A percentile compares a stretch with the other conserved stretches of the same genome.
These are phyloP conservation scores for Colletotrichum tanaceti DNA, from an alignment of 2,329 filamentous ascomycete species.

Conservation along the genomic window DNA sequence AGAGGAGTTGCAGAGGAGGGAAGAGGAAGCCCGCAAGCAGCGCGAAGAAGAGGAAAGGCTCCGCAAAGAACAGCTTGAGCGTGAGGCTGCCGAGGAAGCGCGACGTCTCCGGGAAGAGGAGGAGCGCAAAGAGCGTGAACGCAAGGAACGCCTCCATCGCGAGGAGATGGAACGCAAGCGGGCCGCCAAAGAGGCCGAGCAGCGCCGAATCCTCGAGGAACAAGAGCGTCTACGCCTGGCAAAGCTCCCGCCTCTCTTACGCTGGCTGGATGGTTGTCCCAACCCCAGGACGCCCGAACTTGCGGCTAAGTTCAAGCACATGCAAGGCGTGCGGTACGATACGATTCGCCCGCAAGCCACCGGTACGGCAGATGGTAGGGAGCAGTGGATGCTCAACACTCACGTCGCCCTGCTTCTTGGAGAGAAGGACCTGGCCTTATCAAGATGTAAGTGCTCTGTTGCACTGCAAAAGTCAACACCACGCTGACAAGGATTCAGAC, in stretches of 20 bases:
- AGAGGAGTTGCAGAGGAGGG: conserved; percentile 51
- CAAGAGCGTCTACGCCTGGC: conserved; percentile 64
- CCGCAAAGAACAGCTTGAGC: conserved; percentile 57
- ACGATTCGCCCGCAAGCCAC: conserved; percentile 67
- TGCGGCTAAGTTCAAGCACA: conserved; percentile 65
- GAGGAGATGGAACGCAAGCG: conserved; percentile 62
- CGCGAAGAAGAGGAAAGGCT: conserved; percentile 61
- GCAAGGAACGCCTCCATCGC: conserved; percentile 55
- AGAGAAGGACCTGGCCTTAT: conserved; percentile 71
- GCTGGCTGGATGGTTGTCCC: conserved; percentile 67
- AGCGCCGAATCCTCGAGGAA: conserved; percentile 63
- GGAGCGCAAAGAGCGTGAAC: conserved; percentile 63
- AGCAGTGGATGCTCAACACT: conserved; percentile 75
- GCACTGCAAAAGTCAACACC: too few relatives aligned
- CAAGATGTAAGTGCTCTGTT: conserved; percentile 63
- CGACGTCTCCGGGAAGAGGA: conserved; percentile 64
- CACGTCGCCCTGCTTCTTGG: conserved; percentile 73
- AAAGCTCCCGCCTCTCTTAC: conserved; percentile 69
- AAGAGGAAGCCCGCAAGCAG: conserved; percentile 52
- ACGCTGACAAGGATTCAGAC: conserved; percentile 53
- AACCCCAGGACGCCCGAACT: conserved; percentile 64
- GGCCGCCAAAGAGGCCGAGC: conserved; percentile 63
- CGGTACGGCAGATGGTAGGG: conserved; percentile 66
- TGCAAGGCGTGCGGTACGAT: conserved; percentile 73
- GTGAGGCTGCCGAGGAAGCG: conserved; percentile 62